phyloP scores from a whole-genome alignment of 805 yeast genomes.

The Hanseniaspora jakobsenii region DNA sequence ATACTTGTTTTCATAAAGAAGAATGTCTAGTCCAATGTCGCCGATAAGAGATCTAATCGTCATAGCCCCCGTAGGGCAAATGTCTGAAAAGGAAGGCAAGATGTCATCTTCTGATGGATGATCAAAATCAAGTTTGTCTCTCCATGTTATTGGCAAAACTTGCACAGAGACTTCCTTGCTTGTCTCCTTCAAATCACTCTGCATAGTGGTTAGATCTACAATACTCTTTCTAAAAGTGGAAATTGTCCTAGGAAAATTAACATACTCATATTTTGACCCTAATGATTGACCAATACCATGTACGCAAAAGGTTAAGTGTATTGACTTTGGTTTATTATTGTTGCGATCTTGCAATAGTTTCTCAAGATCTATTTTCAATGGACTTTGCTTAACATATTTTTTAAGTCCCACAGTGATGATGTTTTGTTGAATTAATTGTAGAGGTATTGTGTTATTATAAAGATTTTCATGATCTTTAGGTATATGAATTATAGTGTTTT shows the following conservation, averaged over 20 bases:
- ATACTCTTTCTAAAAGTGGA: slow-evolving; percentile 51
- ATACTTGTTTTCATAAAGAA: slow-evolving; percentile 63
- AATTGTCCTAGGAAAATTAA: slow-evolving; percentile 78
- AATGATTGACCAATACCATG: slow-evolving; percentile 93
- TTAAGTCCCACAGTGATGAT: slow-evolving; percentile 6
- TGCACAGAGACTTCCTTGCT: slow-evolving; percentile 52
- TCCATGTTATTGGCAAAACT: slow-evolving; percentile 85
- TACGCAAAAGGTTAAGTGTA: slow-evolving; percentile 62
- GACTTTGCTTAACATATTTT: slow-evolving; percentile 6
- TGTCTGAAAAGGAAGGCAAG: slow-evolving; percentile 53
- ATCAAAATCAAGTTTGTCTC: slow-evolving; percentile 60
- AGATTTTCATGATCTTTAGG: slow-evolving; percentile 10
- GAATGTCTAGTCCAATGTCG: slow-evolving; percentile 73
- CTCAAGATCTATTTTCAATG: too few relatives aligned
- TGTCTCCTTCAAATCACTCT: slow-evolving; percentile 34
- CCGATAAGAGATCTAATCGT: slow-evolving; percentile 71
- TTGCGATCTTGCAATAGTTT: too few relatives aligned
- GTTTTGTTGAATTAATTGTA: slow-evolving; percentile 6
- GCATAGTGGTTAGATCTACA: slow-evolving; percentile 34
- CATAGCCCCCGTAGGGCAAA: slow-evolving; percentile 66
- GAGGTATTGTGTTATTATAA: slow-evolving; percentile 6
- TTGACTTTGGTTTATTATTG: background rate
- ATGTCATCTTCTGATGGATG: slow-evolving; percentile 35
- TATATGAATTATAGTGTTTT: slow-evolving; percentile 9
- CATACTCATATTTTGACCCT: slow-evolving; percentile 64